phyloP scores from a whole-genome alignment of 2,329 filamentous ascomycete genomes.

The Botryotinia globosa region DNA sequence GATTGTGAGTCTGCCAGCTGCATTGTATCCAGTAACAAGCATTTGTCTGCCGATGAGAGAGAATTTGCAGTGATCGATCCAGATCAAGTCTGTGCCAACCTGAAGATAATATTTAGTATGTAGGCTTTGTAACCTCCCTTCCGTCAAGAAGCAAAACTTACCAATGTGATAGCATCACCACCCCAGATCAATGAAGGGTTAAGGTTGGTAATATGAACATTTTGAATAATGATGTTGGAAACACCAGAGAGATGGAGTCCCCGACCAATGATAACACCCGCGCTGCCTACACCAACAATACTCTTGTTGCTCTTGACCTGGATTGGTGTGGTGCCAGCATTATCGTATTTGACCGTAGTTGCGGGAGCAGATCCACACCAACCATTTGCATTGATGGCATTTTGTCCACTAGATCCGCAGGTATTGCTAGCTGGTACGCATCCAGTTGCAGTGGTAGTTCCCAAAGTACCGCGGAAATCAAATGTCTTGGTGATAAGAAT shows the following conservation, averaged over 20 bases:
- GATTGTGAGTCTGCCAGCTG: slow-evolving; percentile 42
- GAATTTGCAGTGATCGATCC: slow-evolving; percentile 41
- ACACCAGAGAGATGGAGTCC: slow-evolving; percentile 31
- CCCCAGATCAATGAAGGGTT: slow-evolving; percentile 42
- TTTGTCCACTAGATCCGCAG: slow-evolving; percentile 22
- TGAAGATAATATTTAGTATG: background rate
- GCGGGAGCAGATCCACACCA: slow-evolving; percentile 20
- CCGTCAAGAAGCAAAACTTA: background rate
- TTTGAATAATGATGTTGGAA: slow-evolving; percentile 34
- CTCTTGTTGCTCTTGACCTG: slow-evolving; percentile 34
- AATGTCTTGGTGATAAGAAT: slow-evolving; percentile 55
- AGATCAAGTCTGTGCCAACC: slow-evolving; percentile 37
- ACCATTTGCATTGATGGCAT: slow-evolving; percentile 23
- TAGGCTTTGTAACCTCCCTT: background rate
- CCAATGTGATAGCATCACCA: slow-evolving; percentile 39
- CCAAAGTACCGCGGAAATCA: slow-evolving; percentile 25
- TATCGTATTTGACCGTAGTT: slow-evolving; percentile 21
- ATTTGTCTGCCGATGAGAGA: slow-evolving; percentile 41
- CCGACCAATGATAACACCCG: slow-evolving; percentile 31
- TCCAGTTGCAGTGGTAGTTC: slow-evolving; percentile 18
- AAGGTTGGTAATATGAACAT: slow-evolving; percentile 35
- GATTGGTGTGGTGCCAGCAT: slow-evolving; percentile 28
- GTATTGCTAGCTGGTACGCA: slow-evolving; percentile 22
- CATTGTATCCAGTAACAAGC: slow-evolving; percentile 39
- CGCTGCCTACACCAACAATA: slow-evolving; percentile 30